Conservation (phyloP, 2,329 filamentous ascomycete species). For the Colletotrichum simmondsii region DNA sequence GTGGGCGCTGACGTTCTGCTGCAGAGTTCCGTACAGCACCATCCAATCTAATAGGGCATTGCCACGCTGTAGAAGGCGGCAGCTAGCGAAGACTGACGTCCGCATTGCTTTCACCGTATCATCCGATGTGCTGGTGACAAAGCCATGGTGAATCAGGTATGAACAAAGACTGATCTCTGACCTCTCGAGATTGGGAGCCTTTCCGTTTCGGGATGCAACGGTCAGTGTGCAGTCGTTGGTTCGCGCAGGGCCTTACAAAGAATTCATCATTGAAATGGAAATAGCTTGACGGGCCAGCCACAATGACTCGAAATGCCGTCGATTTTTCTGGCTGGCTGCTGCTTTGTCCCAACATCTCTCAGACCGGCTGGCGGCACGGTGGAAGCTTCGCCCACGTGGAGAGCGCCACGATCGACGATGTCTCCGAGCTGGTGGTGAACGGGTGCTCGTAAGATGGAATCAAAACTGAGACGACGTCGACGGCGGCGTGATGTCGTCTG, state of each 20-base stretch:
- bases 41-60: not conserved
- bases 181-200: not conserved
- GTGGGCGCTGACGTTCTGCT: not conserved
- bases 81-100: not conserved
- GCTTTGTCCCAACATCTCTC: not conserved
- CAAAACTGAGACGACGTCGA: not conserved
- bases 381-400: constrained; percentile 16
- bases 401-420: not conserved
- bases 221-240: not conserved
- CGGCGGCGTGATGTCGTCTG: not conserved
- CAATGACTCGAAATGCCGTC: not conserved
- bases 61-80: not conserved
- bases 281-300: not conserved
- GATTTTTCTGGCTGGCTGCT: not conserved
- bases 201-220: not conserved
- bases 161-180: not conserved
- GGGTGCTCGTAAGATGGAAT: not conserved
- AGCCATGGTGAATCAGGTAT: not conserved
- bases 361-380: constrained; percentile 4
- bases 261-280: not conserved
- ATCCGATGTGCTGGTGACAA: not conserved
- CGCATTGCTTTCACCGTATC: not conserved
- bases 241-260: not conserved
- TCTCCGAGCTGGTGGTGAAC: not conserved
- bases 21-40: not conserved